Base-by-base conservation (phyloP, 352 stramenopile genomes). In the Pythium diclinum region DNA sequence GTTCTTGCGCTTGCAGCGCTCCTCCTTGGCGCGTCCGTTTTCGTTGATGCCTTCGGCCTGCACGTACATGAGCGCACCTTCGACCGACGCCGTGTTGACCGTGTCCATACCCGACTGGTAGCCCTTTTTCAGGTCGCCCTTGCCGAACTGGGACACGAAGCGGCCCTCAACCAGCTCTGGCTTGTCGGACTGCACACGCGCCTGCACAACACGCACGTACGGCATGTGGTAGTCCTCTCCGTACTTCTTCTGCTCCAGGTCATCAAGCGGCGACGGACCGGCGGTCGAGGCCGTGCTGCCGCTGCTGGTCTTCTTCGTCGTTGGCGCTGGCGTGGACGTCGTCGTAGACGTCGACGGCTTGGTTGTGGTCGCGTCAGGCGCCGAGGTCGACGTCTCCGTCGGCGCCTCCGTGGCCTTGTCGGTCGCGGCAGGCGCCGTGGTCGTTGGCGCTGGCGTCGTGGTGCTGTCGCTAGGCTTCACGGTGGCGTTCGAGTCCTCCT, bases 101-200 rank as follows among this genome's bases (percentile, higher is more conserved):
- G 59, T 72, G 54, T 78, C 69, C 49, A 74, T 61, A 17, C 32
- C 56, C 40, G 63, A 47, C 23, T 47, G 21, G 59, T 58, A 65
- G 47, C 21, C 60, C 42, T 30, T 47, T 2, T 9, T 49, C 49
- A 60, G 51, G 30, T 63, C 57, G 13, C 36, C 48, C 14, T 57
- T 59, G 4, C 23, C 53, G 19, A 76, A 78, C 59, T 77, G 87
- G 58, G 79, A 88, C 16, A 88, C 76, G 42, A 90, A 86, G n/a
- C 64, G 60, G 34, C 68, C 73, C 10, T 83, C 68, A 7, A 84
- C 69, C 6, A 82, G 65, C 13, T 85, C 79, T 0, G 83, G 83
- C 33, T 68, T 65, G 65, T 92, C 83, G 34, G 76, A 79, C 57
- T 92, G 81, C 34, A 89, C 81, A 25, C 84, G 81, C 0, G 84